Base-by-base conservation (phyloP, 129 eudicot genomes). In the Lactuca sativa region DNA sequence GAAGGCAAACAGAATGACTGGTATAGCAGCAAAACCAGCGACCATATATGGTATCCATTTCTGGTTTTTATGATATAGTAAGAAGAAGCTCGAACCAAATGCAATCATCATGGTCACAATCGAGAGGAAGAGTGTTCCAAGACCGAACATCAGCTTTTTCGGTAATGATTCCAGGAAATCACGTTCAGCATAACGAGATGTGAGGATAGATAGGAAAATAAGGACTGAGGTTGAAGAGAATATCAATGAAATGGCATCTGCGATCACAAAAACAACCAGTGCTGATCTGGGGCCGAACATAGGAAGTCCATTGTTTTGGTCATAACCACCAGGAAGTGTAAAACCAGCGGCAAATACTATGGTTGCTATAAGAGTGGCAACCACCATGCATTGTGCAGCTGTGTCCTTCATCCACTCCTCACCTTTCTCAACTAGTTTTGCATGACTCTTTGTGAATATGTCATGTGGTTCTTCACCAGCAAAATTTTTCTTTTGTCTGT, bases 271-370 rank as follows among this genome's bases (percentile, higher is more conserved):
- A 17, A 69, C 61, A 36, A 55, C 54, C 38, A 69, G 53, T 37
- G 52, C 12, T 15, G 63, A 51, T 17, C 56, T 38, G 5, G 38
- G 61, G 7, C 52, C 7, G 54, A 69, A 69, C 12, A 69, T 15
- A 4, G 73, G 73, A 55, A 69, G 17, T 1, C 73, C 73, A 6
- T 37, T 69, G 36, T 54, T 4, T 7, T 69, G 63, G 17, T 69
- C 10, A 30, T 69, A 69, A 12, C 63, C 52, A 38, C 73, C 73
- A 0, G 73, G 73, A 69, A 69, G 53, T 69, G 73, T 69, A 69
- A 54, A 69, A n/a, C 63, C 73, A 0, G 62, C 73, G 10, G 73
- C 73, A 37, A 69, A 69, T 10, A 38, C 73, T 5, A 69, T 56
- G 37, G 73, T 69, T 15, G 72, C 72, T 51, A 67, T 67, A 14